Conservation (phyloP, 1,284 basidiomycete genomes). For the Trametes hirsuta region DNA sequence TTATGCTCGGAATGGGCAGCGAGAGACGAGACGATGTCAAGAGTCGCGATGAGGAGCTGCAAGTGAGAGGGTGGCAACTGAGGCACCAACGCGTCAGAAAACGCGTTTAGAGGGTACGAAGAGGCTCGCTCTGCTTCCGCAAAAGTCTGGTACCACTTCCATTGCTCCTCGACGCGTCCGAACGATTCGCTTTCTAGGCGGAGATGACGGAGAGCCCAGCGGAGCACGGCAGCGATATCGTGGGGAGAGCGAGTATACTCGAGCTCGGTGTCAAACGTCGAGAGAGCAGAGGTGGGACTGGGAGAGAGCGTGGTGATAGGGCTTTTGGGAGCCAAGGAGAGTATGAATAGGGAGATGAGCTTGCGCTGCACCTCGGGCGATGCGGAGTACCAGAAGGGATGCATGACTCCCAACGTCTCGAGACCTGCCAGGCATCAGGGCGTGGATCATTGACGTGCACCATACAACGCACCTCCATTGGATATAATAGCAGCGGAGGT, state of each 20-base stretch:
- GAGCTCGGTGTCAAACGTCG: slow-evolving; percentile 65
- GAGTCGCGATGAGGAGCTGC: slow-evolving; percentile 55
- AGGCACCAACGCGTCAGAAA: slow-evolving; percentile 60
- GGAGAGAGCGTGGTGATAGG: slow-evolving; percentile 52
- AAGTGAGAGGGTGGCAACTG: slow-evolving; percentile 57
- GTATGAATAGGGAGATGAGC: slow-evolving; percentile 72
- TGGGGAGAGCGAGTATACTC: slow-evolving; percentile 66
- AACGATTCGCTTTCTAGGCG: slow-evolving; percentile 59
- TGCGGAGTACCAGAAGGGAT: slow-evolving; percentile 78
- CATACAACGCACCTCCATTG: slow-evolving; percentile 48
- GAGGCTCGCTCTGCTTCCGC: slow-evolving; percentile 56
- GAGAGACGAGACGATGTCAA: slow-evolving; percentile 66
- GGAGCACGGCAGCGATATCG: slow-evolving; percentile 76
- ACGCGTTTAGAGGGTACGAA: slow-evolving; percentile 61
- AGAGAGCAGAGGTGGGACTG: slow-evolving; percentile 44
- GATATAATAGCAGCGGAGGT: slow-evolving; percentile 66
- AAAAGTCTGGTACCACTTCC: slow-evolving; percentile 69
- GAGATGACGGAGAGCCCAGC: slow-evolving; percentile 77
- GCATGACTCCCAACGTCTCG: slow-evolving; percentile 78
- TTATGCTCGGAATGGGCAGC: slow-evolving; percentile 72
- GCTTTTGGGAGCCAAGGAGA: slow-evolving; percentile 55
- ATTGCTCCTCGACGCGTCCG: slow-evolving; percentile 45
- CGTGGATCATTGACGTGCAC: background rate
- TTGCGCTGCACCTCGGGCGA: slow-evolving; percentile 66
- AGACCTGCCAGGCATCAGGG: slow-evolving; percentile 48